A percentile compares a stretch with the other conserved stretches of the same genome.
phyloP scores from a whole-genome alignment of 805 yeast species.

The Pichia phayaonensis region DNA sequence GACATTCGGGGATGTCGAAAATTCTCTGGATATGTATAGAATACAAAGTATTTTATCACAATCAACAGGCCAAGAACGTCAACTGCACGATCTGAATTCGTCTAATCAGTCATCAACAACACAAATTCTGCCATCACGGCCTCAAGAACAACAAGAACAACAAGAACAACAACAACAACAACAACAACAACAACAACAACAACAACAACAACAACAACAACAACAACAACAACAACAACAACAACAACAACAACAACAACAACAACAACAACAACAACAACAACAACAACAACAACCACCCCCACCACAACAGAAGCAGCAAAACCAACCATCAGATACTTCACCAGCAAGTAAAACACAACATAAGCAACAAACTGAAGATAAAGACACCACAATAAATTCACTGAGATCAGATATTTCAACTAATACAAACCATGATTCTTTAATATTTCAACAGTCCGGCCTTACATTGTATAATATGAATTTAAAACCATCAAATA shows the following conservation, averaged over 20 bases:
- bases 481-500: conserved; percentile 6
- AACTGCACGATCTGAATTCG: neutral
- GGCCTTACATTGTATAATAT: conserved; percentile 14
- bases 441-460: conserved; percentile 22
- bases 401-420: neutral
- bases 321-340: neutral
- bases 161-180: no score
- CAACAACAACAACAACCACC: neutral
- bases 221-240: no score
- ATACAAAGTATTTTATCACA: neutral
- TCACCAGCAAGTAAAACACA: neutral
- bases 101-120: neutral
- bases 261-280: neutral
- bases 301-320: neutral
- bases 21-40: neutral
- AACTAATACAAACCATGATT: conserved; percentile 8
- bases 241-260: no score
- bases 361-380: neutral
- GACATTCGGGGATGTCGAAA: neutral
- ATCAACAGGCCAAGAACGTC: neutral
- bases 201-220: no score
- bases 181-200: no score
- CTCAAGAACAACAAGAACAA: neutral
- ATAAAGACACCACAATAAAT: neutral
- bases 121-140: neutral